phyloP scores from a whole-genome alignment of 2,329 filamentous ascomycete genomes.

The Colletotrichum horii region DNA sequence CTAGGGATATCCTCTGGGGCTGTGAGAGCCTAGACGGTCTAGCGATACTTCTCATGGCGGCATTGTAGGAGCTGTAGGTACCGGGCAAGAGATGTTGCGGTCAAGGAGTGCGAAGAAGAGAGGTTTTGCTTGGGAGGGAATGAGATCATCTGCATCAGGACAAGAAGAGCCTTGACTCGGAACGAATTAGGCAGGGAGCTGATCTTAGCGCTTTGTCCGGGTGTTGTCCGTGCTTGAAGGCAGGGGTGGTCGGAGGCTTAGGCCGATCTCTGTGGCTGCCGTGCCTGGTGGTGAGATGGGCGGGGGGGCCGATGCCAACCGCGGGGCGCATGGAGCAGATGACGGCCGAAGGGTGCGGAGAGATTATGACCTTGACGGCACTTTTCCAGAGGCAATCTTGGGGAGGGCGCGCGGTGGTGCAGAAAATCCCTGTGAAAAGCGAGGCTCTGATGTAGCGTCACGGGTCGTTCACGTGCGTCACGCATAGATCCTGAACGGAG shows the following conservation, averaged over 20 bases:
- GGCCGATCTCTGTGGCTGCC: not conserved
- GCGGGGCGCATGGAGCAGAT: not conserved
- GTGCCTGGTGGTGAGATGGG: not conserved
- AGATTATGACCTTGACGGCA: not conserved
- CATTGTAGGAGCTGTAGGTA: conserved; percentile 35
- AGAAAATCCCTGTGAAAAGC: not conserved
- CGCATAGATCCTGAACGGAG: not conserved
- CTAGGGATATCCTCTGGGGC: conserved; percentile 20
- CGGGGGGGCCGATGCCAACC: conserved; percentile 13
- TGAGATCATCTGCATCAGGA: conserved; percentile 11
- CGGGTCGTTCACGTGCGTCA: not conserved
- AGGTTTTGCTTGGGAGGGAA: not conserved
- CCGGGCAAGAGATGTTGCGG: not conserved
- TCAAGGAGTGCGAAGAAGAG: not conserved
- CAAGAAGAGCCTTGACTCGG: conserved; percentile 1
- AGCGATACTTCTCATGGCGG: conserved; percentile 48
- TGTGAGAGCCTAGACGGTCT: conserved; percentile 43
- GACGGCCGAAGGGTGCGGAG: not conserved
- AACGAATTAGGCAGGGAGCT: not conserved
- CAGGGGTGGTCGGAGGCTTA: not conserved
- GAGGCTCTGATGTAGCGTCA: not conserved
- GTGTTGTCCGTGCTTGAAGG: not conserved
- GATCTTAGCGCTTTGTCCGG: not conserved
- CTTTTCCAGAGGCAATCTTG: not conserved
- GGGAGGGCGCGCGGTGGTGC: not conserved